These are phyloP conservation scores for Xerocomus brunneocitrinus DNA, from an alignment of 768 basidiomycete genomes.

Conservation along the genomic window DNA sequence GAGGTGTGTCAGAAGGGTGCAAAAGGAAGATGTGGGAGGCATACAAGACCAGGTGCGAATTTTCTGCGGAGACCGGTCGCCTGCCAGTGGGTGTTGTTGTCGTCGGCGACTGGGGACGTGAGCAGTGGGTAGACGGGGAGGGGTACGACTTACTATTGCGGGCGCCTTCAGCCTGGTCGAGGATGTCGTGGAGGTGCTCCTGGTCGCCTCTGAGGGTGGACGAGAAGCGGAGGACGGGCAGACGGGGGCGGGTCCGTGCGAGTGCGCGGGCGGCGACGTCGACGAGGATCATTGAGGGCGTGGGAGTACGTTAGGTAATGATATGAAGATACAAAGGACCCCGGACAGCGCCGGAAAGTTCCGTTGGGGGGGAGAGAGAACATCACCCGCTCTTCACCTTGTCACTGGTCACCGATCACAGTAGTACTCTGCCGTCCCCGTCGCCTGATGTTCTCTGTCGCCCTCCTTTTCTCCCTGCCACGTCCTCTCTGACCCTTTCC, in stretches of 20 bases:
- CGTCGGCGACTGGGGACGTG: conserved; percentile 9
- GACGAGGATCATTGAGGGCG: conserved; percentile 12
- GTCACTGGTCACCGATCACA: conserved; percentile 17
- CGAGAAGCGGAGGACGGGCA: not conserved
- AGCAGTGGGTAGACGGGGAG: not conserved
- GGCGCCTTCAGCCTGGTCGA: conserved; percentile 20
- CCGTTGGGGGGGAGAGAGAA: conserved; percentile 3
- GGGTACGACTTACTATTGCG: conserved; percentile 4
- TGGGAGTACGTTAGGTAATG: conserved; percentile 11
- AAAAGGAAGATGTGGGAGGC: not conserved
- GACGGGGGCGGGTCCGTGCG: conserved; percentile 3
- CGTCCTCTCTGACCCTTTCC: conserved; percentile 9
- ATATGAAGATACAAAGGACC: conserved; percentile 3
- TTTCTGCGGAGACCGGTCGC: conserved; percentile 24
- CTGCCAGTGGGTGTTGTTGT: conserved; percentile 16
- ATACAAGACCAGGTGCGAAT: conserved; percentile 22
- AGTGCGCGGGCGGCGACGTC: conserved; percentile 11
- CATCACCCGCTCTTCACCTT: conserved; percentile 15
- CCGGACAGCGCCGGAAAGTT: conserved; percentile 16
- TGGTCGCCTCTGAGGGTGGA: conserved; percentile 25
- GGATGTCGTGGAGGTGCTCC: conserved; percentile 20
- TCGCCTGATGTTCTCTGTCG: conserved; percentile 19
- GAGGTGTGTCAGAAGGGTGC: not conserved
- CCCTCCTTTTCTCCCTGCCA: conserved; percentile 4
- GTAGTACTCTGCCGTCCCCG: conserved; percentile 6